Conservation (phyloP, 129 eudicot genomes). For the Saposhnikovia divaricata region DNA sequence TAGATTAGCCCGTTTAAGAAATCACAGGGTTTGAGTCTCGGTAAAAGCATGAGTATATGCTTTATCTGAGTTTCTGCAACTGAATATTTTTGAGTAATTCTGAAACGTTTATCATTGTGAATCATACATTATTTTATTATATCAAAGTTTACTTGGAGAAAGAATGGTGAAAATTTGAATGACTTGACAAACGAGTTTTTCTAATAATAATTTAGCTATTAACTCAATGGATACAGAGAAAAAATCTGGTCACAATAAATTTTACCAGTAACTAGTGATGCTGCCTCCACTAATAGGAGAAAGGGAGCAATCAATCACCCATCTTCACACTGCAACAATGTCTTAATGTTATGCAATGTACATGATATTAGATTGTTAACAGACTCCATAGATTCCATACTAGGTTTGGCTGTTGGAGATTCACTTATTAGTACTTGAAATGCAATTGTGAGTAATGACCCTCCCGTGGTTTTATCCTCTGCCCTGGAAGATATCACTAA, state of each 20-base stretch:
- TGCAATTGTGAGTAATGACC: slow-evolving; percentile 70
- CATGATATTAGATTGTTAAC: slow-evolving; percentile 61
- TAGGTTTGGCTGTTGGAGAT: slow-evolving; percentile 50
- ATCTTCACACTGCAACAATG: slow-evolving; percentile 77
- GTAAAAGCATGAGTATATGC: neutral
- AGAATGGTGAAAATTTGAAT: neutral
- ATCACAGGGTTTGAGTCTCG: neutral
- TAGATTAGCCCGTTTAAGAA: neutral
- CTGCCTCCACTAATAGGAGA: neutral
- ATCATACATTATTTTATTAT: no score
- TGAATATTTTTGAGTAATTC: no score
- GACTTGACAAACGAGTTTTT: neutral
- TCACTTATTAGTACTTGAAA: slow-evolving; percentile 67
- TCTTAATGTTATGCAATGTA: slow-evolving; percentile 65
- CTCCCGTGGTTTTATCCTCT: slow-evolving; percentile 51
- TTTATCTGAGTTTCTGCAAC: neutral
- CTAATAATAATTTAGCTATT: neutral
- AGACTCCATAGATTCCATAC: slow-evolving; percentile 73
- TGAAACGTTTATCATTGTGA: no score
- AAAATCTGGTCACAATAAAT: neutral
- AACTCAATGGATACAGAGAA: neutral
- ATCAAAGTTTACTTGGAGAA: neutral
- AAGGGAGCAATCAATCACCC: slow-evolving; percentile 21
- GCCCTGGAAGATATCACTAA: slow-evolving; percentile 58
- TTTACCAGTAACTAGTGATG: neutral